Evolutionary conservation across 331 rosid genomes (phyloP), one percentile per base, ranked within the genome.

Genomic region (Rhamnella rubrinervis): DNA sequence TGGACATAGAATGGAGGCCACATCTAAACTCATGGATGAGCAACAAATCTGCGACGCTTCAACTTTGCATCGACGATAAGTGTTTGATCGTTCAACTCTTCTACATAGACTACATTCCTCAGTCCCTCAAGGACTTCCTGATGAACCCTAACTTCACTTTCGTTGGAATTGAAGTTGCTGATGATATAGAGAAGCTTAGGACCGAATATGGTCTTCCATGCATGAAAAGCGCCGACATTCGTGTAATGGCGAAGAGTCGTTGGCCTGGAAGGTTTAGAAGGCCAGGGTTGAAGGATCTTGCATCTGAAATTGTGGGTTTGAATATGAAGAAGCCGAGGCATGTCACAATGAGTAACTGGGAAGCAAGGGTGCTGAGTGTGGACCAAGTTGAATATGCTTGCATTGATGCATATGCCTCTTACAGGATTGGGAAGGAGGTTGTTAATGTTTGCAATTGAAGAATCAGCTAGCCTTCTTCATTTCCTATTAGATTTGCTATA

Each of bases 341-440:
- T 7, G 66, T 76, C 6, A 9, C 50, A 2, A 31, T 1, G 0
- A 79, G 84, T 7, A 17, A 79, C 0, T 79, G 87, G 84, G 55
- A 65, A 16, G 6, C 58, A n/a, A 38, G 18, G 7, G 49, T 59
- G 15, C 25, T 79, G 1, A 69, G 20, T 17, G 2, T 6, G 0
- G 38, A 3, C 11, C 87, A 72, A 35, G 12, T 79, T 28, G 67
- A 79, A 37, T 83, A 83, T 65, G 87, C 84, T 3, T 75, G 82
- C 50, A 19, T 79, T 23, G 82, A 79, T 76, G 84, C 82, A 0
- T 76, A 75, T 76, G 82, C 50, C 0, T 79, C 80, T 31, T 83
- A 26, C 4, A 72, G 47, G 69, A 66, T 83, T 56, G 84, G 84
- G 37, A 35, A 31, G 65, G 21, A 60, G 25, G n/a, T 37, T 1